phyloP scores from a whole-genome alignment of 805 yeast genomes.

The Saccharomycopsis capsularis region DNA sequence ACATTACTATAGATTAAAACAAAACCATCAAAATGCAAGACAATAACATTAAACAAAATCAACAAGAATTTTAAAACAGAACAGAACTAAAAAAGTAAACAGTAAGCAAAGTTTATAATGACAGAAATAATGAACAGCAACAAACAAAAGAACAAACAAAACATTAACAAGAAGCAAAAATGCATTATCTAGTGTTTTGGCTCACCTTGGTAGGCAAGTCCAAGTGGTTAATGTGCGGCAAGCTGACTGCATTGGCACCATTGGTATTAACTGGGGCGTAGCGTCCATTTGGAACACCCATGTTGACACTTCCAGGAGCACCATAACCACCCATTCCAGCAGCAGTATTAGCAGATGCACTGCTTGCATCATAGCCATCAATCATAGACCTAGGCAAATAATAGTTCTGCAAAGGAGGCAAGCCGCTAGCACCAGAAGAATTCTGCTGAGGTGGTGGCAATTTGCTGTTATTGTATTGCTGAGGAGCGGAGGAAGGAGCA shows the following conservation, averaged over 20 bases:
- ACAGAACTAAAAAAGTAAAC: too few species aligned
- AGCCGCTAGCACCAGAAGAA: background rate
- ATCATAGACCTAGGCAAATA: background rate
- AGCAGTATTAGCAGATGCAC: background rate
- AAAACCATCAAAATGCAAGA: too few species aligned
- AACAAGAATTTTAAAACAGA: too few species aligned
- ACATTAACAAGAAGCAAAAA: too few species aligned
- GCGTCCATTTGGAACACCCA: background rate
- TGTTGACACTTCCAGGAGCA: background rate
- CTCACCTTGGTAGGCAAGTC: conserved; percentile 9
- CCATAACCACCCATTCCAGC: background rate
- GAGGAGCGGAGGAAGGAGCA: background rate
- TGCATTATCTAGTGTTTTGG: background rate
- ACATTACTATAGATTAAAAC: too few species aligned
- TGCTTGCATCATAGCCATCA: background rate
- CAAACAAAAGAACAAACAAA: too few species aligned
- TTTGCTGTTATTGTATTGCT: background rate
- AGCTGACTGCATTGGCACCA: conserved; percentile 10
- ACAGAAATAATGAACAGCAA: too few species aligned
- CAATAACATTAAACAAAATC: too few species aligned
- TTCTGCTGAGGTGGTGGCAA: background rate
- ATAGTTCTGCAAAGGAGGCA: conserved; percentile 4
- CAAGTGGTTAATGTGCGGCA: conserved; percentile 15
- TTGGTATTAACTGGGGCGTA: background rate
- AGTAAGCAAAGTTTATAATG: too few species aligned